Conservation (phyloP, 2,329 filamentous ascomycete genomes). For the Alternaria postmessia region DNA sequence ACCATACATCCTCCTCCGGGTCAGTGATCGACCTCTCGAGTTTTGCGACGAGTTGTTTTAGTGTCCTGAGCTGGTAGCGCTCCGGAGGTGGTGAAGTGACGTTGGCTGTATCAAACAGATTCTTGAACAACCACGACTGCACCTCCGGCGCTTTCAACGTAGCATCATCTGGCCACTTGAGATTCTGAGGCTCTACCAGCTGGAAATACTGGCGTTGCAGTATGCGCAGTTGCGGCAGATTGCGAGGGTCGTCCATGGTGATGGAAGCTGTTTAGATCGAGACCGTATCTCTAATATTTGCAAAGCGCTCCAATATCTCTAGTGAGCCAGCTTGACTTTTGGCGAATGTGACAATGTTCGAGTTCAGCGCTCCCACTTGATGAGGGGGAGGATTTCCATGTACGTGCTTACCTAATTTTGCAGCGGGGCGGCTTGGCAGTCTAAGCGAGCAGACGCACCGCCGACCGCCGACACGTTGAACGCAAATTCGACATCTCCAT, state of each 20-base stretch:
- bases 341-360: not conserved
- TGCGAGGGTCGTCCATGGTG: conserved; percentile 23
- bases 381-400: conserved; percentile 9
- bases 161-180: conserved; percentile 69
- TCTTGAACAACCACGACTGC: conserved; percentile 72
- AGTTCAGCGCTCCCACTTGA: not conserved
- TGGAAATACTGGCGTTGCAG: conserved; percentile 83
- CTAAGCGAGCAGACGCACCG: conserved; percentile 21
- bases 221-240: conserved; percentile 30
- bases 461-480: conserved; percentile 24
- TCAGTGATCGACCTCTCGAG: conserved; percentile 80
- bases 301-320: not conserved
- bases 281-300: not conserved
- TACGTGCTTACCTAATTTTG: conserved; percentile 34
- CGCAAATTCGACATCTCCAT: conserved; percentile 40
- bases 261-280: not conserved
- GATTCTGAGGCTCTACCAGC: conserved; percentile 66
- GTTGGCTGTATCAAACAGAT: conserved; percentile 69
- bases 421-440: conserved; percentile 23
- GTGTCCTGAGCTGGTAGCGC: conserved; percentile 73
- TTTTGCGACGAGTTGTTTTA: conserved; percentile 75
- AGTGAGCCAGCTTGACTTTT: not conserved
- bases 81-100: conserved; percentile 68
- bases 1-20: conserved; percentile 86
- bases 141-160: conserved; percentile 67